Base-by-base conservation (phyloP, 352 stramenopile genomes). In the Globisporangium cystogenes region DNA sequence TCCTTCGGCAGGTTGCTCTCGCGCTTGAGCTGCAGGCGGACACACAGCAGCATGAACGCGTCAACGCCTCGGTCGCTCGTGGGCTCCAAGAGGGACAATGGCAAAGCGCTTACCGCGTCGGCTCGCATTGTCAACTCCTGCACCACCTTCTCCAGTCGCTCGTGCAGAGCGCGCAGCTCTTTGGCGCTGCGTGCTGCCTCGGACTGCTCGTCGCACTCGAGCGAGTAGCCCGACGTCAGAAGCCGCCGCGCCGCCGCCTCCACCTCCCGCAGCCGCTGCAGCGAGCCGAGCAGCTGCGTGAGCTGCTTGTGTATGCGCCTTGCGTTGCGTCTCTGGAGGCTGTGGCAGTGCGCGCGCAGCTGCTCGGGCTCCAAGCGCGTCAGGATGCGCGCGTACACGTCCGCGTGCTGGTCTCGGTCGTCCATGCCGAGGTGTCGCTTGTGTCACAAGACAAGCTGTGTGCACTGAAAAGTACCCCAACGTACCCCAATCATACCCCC, bases 301-400 rank as follows among this genome's bases (percentile, higher is more conserved):
- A 76, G 0, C 1, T 51, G 51, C 12, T 45, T 46, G 3, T 21
- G 31, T 2, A 65, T 43, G 1, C 53, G 36, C 27, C 23, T 49
- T 0, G 48, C 50, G 21, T 78, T 63, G 26, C 50, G 65, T 0
- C 16, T 15, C n/a, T 60, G 26, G 12, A 74, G 59, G 4, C 31
- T 21, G 0, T 50, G 21, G 40, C 69, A 62, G 49, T 70, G 48
- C 14, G 55, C 53, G 5, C 21, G 51, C 40, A 72, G 54, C 43
- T 73, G 60, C 14, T 59, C 46, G 0, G 26, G 53, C 51, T 68
- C 42, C 35, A 70, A 57, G 27, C 53, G 60, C 42, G 49, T 21
- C 51, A 81, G 43, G 29, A 81, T 72, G 44, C 65, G 63, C 44
- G 58, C 68, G 41, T 67, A 78, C 31, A 64, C 56, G 35, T 51